Evolutionary conservation across 148 eudicot genomes (phyloP).

Genomic region (Rhododendron molle): DNA sequence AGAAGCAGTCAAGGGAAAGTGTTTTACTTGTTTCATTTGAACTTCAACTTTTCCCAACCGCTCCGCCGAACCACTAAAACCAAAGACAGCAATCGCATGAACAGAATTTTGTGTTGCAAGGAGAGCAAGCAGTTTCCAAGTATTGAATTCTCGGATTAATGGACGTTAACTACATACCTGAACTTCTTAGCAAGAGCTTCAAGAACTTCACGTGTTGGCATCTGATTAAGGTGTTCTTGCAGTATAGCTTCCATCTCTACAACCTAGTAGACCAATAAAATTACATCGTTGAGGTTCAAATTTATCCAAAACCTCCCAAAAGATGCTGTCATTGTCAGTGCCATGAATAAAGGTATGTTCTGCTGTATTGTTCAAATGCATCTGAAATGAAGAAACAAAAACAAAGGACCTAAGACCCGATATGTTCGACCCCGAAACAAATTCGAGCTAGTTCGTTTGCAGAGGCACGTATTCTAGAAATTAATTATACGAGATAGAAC

Average conservation of each 20-base stretch:
- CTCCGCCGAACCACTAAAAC: slow-evolving; percentile 55
- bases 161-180: slow-evolving; percentile 41
- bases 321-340: not conserved
- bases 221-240: slow-evolving; percentile 51
- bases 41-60: slow-evolving; percentile 63
- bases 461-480: not conserved
- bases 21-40: slow-evolving; percentile 78
- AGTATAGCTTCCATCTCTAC: slow-evolving; percentile 85
- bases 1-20: not conserved
- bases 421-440: not conserved
- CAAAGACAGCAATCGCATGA: not conserved
- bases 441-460: not conserved
- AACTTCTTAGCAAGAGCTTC: slow-evolving; percentile 75
- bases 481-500: not conserved
- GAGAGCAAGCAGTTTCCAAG: not conserved
- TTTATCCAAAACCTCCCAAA: not conserved
- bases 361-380: not conserved
- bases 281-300: not conserved
- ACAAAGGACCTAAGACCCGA: not conserved
- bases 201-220: slow-evolving; percentile 76
- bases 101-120: not conserved
- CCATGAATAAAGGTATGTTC: not conserved
- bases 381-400: not conserved
- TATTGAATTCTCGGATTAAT: not conserved
- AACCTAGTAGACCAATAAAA: slow-evolving; percentile 39